A percentile compares a stretch with the other conserved stretches of the same genome.
phyloP scores from a whole-genome alignment of 2,329 filamentous ascomycete species.

The Fusarium subtropicale region DNA sequence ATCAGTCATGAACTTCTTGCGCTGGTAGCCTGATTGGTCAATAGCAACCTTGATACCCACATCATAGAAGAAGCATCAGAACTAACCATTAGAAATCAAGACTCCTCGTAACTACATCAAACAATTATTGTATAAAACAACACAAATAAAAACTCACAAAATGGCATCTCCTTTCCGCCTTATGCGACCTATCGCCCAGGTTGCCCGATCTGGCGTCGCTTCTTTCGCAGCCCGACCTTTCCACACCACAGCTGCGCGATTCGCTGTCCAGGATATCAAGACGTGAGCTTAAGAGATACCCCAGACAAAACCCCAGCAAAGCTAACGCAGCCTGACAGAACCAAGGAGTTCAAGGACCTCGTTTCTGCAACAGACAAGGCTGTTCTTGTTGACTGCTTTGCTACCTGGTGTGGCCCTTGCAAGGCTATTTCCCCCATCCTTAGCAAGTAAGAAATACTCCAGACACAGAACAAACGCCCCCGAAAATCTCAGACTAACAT shows the following conservation, averaged over 20 bases:
- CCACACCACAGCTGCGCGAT: conserved; percentile 55
- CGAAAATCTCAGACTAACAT: neutral
- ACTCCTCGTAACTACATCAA: conserved; percentile 16
- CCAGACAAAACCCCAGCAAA: neutral
- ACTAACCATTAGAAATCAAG: conserved; percentile 36
- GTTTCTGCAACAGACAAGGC: conserved; percentile 65
- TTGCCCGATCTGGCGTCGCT: conserved; percentile 31
- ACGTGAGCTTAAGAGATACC: conserved; percentile 48
- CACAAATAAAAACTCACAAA: neutral
- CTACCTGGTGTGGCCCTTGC: conserved; percentile 92
- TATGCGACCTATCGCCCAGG: conserved; percentile 34
- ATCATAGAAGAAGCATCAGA: conserved; percentile 17
- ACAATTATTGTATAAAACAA: neutral
- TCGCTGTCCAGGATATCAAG: conserved; percentile 59
- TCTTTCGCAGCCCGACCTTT: conserved; percentile 44
- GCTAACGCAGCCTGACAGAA: conserved; percentile 57
- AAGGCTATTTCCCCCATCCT: conserved; percentile 86
- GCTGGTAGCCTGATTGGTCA: conserved; percentile 26
- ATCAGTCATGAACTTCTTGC: conserved; percentile 1
- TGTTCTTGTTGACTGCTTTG: conserved; percentile 75
- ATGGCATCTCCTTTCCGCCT: conserved; percentile 41
- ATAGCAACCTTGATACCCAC: conserved; percentile 24
- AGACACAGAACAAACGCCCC: neutral
- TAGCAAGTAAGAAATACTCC: conserved; percentile 43
- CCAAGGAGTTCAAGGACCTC: conserved; percentile 67